Conservation (phyloP, 2,329 filamentous ascomycete genomes). For the Aspergillus costaricaensis region DNA sequence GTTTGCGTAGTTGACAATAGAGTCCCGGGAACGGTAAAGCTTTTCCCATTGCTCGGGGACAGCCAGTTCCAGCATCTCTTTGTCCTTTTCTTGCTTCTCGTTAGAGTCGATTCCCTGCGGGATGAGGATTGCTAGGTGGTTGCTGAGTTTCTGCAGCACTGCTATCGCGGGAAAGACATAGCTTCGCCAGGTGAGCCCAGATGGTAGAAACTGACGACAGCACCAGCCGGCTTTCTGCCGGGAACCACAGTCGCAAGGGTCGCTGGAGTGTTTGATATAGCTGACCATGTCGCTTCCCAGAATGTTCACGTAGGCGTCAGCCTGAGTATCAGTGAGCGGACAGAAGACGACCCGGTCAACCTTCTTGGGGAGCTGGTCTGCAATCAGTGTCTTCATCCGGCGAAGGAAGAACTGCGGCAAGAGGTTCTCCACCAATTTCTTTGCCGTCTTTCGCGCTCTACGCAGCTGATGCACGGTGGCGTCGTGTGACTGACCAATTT, state of each 20-base stretch:
- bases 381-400: conserved; percentile 89
- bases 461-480: conserved; percentile 82
- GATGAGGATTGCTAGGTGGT: conserved; percentile 86
- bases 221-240: conserved; percentile 78
- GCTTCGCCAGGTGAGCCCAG: conserved; percentile 69
- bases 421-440: conserved; percentile 81
- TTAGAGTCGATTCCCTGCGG: conserved; percentile 64
- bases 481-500: conserved; percentile 87
- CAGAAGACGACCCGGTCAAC: conserved; percentile 94
- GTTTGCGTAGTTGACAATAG: conserved; percentile 77
- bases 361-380: conserved; percentile 91
- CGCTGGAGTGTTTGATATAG: conserved; percentile 66
- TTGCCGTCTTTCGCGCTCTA: conserved; percentile 75
- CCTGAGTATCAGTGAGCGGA: conserved; percentile 78
- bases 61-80: conserved; percentile 71
- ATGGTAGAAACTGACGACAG: conserved; percentile 63
- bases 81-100: conserved; percentile 76
- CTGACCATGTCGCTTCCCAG: conserved; percentile 71
- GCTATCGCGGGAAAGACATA: conserved; percentile 84
- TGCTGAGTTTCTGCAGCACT: conserved; percentile 82
- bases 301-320: conserved; percentile 79
- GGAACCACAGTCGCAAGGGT: conserved; percentile 70
- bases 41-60: conserved; percentile 74
- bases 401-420: conserved; percentile 88
- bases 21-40: conserved; percentile 74